Base-by-base conservation (phyloP, 768 basidiomycete genomes). In the Tremella fuciformis region DNA sequence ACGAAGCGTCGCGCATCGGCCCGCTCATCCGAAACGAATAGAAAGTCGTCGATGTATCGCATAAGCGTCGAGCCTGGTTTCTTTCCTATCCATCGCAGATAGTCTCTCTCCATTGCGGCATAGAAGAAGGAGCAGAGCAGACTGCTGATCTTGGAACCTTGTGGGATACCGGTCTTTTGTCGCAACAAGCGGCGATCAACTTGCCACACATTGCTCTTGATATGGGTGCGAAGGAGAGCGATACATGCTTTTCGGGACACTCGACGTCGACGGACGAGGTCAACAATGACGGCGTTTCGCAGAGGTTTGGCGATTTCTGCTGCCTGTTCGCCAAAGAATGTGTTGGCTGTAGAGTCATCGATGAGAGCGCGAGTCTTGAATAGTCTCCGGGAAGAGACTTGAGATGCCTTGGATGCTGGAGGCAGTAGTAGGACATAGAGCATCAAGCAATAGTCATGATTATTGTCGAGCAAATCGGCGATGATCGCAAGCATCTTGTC, bases 121-220 rank as follows among this genome's bases (percentile, higher is more conserved):
- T 97, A 99, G 74, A 90, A 96, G 77, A 93, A 67, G n/a, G 88
- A 88, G 74, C 96, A 99, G 1, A 99, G 79, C n/a, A 98, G 71
- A 0, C 88, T 83, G 7, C 92, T 96, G n/a, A 98, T 78, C n/a
- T 92, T 85, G 1, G 93, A 97, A 19, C 96, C 96, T 76, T 99
- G 96, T 0, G 96, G 94, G 21, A 99, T 99, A 1, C 96, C 96
- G 25, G 89, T 83, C n/a, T 82, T 83, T 76, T 99, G 96, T 13
- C 87, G 85, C 72, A 87, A 69, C 4, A 63, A 51, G 50, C 62
- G 60, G 34, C 59, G 60, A 0, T 62, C 69, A 59, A 86, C 91
- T 81, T 91, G 94, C 66, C 97, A 91, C 8, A 97, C 84, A 62
- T 97, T 97, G 61, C 89, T 86, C 7, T 83, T 87, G 62, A 99